Conservation (phyloP, 768 basidiomycete species). For the Serendipita sp. region DNA sequence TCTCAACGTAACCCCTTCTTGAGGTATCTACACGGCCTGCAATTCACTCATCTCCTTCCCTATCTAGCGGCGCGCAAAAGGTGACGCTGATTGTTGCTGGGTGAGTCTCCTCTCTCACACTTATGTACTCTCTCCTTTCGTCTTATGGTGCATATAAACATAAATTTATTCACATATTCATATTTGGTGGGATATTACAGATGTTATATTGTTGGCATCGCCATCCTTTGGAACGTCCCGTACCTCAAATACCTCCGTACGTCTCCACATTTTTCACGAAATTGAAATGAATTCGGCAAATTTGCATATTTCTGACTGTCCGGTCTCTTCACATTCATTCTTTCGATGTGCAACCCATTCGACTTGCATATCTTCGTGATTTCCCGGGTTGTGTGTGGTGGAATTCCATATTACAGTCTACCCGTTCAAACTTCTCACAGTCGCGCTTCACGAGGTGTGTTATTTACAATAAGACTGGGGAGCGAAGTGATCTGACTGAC, state of each 20-base stretch:
- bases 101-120: not conserved
- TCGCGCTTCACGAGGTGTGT: slow-evolving; percentile 73
- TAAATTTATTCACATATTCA: no score
- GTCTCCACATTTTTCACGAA: slow-evolving; percentile 18
- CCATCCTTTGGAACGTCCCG: slow-evolving; percentile 75
- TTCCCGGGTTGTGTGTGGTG: not conserved
- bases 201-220: slow-evolving; percentile 56
- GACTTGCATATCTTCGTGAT: no score
- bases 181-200: slow-evolving; percentile 18
- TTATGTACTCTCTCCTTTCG: not conserved
- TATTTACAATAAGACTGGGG: not conserved
- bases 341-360: no score
- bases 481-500: not conserved
- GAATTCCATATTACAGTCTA: slow-evolving; percentile 40
- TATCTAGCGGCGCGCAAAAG: slow-evolving; percentile 37
- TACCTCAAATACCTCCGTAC: slow-evolving; percentile 55
- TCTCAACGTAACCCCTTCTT: not conserved
- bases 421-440: slow-evolving; percentile 78
- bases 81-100: slow-evolving; percentile 61
- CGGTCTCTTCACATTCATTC: no score
- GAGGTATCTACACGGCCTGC: not conserved
- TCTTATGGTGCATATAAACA: not conserved
- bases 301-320: no score
- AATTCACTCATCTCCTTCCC: not conserved
- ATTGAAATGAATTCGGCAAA: not conserved